Percentiles rank a stretch among this genome's conserved stretches.
Evolutionary conservation across 164 flowering plant genomes (phyloP).

Genomic region (Vitis rotundifolia): DNA sequence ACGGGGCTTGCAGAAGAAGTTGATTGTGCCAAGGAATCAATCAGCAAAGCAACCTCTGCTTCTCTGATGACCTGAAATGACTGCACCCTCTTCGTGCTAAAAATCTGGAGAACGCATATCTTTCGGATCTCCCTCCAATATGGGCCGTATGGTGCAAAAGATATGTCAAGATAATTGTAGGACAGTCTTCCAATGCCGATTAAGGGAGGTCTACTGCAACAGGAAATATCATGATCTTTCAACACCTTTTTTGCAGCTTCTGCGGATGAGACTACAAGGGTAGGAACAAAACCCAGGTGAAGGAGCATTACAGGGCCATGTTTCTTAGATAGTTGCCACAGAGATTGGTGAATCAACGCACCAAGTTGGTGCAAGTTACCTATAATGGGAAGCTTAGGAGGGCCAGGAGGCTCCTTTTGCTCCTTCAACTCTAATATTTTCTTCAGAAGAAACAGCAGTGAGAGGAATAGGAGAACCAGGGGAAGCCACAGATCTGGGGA

Average conservation of each 20-base stretch:
- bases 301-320: constrained; percentile 37
- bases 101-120: constrained; percentile 27
- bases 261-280: constrained; percentile 31
- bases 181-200: constrained; percentile 17
- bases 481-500: too few relatives aligned
- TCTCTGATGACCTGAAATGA: constrained; percentile 23
- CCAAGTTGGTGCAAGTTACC: constrained; percentile 38
- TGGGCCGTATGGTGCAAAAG: constrained; percentile 29
- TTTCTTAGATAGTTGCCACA: constrained; percentile 18
- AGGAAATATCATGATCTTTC: constrained; percentile 26
- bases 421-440: too few relatives aligned
- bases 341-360: constrained; percentile 16
- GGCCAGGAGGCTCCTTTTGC: constrained; percentile 6
- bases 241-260: constrained; percentile 37
- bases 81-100: constrained; percentile 28
- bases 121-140: constrained; percentile 39
- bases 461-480: too few relatives aligned
- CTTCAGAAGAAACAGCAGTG: too few relatives aligned
- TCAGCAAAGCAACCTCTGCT: constrained; percentile 22
- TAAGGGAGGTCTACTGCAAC: constrained; percentile 29
- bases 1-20: constrained; percentile 9
- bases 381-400: constrained; percentile 29
- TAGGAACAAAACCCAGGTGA: constrained; percentile 27
- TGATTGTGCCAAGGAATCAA: constrained; percentile 11
- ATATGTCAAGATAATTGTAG: constrained; percentile 28